Conservation (phyloP, 257 asterid species). For the Capsicum pubescens region DNA sequence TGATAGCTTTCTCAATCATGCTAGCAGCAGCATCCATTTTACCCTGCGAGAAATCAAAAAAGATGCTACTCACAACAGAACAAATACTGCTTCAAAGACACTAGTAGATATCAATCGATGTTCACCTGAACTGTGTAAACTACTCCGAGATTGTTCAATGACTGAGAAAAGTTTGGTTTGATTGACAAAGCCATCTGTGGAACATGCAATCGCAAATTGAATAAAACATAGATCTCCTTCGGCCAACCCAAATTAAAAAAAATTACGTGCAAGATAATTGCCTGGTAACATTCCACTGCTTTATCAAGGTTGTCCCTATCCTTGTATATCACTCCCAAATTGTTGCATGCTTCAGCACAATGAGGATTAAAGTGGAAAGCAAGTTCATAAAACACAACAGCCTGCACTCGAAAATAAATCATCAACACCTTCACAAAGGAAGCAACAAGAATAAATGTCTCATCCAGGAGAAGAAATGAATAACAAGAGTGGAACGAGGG, state of each 20-base stretch:
- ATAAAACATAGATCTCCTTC: slow-evolving; percentile 20
- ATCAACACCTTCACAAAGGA: slow-evolving; percentile 14
- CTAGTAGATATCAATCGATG: slow-evolving; percentile 25
- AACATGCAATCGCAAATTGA: slow-evolving; percentile 25
- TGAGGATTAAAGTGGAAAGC: slow-evolving; percentile 99
- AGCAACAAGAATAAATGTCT: slow-evolving; percentile 19
- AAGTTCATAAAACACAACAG: slow-evolving; percentile 95
- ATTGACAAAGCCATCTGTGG: slow-evolving; percentile 92
- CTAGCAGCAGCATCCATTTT: slow-evolving; percentile 99
- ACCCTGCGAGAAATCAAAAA: slow-evolving; percentile 60
- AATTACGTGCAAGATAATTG: slow-evolving; percentile 40
- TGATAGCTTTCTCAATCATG: slow-evolving; percentile 98
- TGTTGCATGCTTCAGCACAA: slow-evolving; percentile 99
- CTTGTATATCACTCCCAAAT: slow-evolving; percentile 96
- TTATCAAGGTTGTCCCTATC: slow-evolving; percentile 99
- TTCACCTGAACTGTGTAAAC: slow-evolving; percentile 98
- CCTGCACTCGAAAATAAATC: slow-evolving; percentile 61
- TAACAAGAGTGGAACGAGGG: background rate
- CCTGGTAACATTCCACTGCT: slow-evolving; percentile 99
- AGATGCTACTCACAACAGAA: slow-evolving; percentile 22
- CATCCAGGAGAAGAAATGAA: slow-evolving; percentile 3
- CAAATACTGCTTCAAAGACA: slow-evolving; percentile 19
- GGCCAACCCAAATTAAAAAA: background rate
- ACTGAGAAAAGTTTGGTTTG: slow-evolving; percentile 96
- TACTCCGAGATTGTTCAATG: slow-evolving; percentile 98